A percentile compares a stretch with the other conserved stretches of the same genome.
These are phyloP conservation scores for Lodderomyces theae DNA, from an alignment of 1,139 yeast species.

Conservation along the genomic window DNA sequence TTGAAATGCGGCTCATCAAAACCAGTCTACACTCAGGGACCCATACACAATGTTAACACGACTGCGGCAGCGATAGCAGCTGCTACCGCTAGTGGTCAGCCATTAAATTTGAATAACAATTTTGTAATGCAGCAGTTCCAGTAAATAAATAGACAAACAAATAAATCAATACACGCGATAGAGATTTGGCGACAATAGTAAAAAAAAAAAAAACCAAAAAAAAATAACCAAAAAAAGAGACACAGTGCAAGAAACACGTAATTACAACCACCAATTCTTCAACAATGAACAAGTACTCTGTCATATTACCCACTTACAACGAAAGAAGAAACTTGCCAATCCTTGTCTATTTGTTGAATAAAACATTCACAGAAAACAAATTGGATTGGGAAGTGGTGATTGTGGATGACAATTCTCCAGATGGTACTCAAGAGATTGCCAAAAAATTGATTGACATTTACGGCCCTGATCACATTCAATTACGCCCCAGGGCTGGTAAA, in stretches of 20 bases:
- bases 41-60: slow-evolving; percentile 39
- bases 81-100: slow-evolving; percentile 54
- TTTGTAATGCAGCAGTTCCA: slow-evolving; percentile 25
- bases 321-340: slow-evolving; percentile 72
- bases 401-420: slow-evolving; percentile 81
- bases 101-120: slow-evolving; percentile 34
- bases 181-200: slow-evolving; percentile 15
- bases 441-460: slow-evolving; percentile 60
- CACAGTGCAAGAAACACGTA: no score
- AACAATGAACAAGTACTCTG: slow-evolving; percentile 57
- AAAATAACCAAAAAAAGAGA: no score
- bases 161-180: no score
- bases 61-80: slow-evolving; percentile 53
- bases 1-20: slow-evolving; percentile 85
- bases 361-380: slow-evolving; percentile 59
- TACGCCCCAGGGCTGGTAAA: slow-evolving; percentile 76
- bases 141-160: slow-evolving; percentile 38
- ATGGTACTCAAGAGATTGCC: slow-evolving; percentile 77
- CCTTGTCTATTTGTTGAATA: slow-evolving; percentile 66
- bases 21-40: slow-evolving; percentile 35
- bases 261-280: neutral
- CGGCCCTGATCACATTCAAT: slow-evolving; percentile 61
- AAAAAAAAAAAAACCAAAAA: neutral
- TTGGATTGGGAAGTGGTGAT: slow-evolving; percentile 77
- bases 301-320: slow-evolving; percentile 77